Percentiles rank a stretch among this genome's conserved stretches.
Evolutionary conservation across 768 basidiomycete species (phyloP).

Genomic region (Rossbeevera mucosa): DNA sequence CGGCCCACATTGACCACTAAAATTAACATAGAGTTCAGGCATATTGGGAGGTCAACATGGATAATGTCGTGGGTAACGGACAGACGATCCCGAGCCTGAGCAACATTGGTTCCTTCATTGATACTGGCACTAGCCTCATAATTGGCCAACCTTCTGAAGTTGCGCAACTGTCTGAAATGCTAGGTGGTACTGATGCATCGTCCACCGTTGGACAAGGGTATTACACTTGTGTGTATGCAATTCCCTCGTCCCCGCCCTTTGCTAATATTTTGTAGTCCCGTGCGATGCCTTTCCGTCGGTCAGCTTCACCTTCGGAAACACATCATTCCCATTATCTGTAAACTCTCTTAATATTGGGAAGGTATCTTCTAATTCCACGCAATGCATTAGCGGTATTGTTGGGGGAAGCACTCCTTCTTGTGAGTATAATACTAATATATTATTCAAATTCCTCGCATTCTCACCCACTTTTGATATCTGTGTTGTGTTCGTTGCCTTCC

Average conservation of each 20-base stretch:
- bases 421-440: not conserved
- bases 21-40: conserved; percentile 3
- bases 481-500: conserved; percentile 2
- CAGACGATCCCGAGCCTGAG: conserved; percentile 1
- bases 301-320: not conserved
- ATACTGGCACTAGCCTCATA: conserved; percentile 21
- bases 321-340: not conserved
- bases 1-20: not conserved
- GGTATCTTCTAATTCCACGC: not conserved
- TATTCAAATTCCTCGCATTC: not conserved
- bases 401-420: not conserved
- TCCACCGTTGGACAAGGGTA: conserved; percentile 20
- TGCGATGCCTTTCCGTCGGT: not conserved
- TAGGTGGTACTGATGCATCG: conserved; percentile 25
- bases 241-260: not conserved
- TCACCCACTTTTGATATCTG: not conserved
- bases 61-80: not conserved
- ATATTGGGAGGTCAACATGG: conserved; percentile 19
- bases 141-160: conserved; percentile 13
- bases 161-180: conserved; percentile 11
- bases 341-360: not conserved
- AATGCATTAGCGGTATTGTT: not conserved
- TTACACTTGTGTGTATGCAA: conserved; percentile 27
- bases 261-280: not conserved
- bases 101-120: conserved; percentile 12